Percentiles rank a stretch among this genome's conserved stretches.
Conservation (phyloP, 345 rosid species). For the Populus davidiana region DNA sequence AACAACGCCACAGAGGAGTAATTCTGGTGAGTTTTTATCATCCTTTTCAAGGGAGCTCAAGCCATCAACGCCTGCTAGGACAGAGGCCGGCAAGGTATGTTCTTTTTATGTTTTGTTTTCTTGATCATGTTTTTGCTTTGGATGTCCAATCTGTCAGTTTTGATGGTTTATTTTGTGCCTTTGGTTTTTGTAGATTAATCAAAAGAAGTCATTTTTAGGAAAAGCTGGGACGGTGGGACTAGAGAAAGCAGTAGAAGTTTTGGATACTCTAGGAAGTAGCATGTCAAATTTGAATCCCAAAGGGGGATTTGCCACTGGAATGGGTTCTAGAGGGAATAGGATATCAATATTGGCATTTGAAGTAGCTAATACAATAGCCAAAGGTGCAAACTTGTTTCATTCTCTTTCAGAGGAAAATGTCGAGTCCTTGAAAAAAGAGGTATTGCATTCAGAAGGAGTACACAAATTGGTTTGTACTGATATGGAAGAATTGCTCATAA, state of each 20-base stretch:
- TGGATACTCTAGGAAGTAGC: slow-evolving; percentile 77
- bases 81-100: slow-evolving; percentile 43
- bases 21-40: slow-evolving; percentile 39
- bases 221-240: slow-evolving; percentile 56
- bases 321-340: slow-evolving; percentile 48
- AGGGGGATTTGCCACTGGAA: slow-evolving; percentile 51
- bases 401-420: slow-evolving; percentile 69
- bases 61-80: slow-evolving; percentile 40
- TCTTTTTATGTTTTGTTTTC: not conserved
- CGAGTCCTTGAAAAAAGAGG: slow-evolving; percentile 55
- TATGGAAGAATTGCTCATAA: slow-evolving; percentile 51
- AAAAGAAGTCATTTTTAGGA: slow-evolving; percentile 59
- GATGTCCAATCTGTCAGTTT: not conserved
- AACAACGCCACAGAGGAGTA: slow-evolving; percentile 12
- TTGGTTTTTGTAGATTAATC: slow-evolving; percentile 31
- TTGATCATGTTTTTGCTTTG: not conserved
- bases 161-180: not conserved
- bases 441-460: slow-evolving; percentile 64
- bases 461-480: slow-evolving; percentile 65
- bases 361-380: slow-evolving; percentile 87
- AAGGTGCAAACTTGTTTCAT: slow-evolving; percentile 65
- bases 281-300: slow-evolving; percentile 63
- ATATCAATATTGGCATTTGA: slow-evolving; percentile 73
- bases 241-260: slow-evolving; percentile 66
- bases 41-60: slow-evolving; percentile 39